phyloP scores from a whole-genome alignment of 2,329 filamentous ascomycete species.

The Sporothrix sp. region DNA sequence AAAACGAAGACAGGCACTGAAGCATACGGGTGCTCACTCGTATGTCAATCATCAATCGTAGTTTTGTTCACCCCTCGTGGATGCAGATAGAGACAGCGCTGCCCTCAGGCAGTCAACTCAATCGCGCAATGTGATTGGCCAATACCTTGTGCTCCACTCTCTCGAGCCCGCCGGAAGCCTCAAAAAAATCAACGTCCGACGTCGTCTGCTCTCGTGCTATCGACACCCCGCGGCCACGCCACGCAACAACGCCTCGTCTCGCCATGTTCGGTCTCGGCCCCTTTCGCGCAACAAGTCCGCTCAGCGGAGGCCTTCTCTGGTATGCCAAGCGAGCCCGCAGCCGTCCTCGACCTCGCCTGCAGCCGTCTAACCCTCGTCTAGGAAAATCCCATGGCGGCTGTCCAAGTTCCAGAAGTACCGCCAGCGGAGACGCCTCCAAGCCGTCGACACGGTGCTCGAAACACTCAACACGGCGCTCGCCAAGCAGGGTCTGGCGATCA shows the following conservation, averaged over 20 bases:
- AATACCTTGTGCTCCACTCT: neutral
- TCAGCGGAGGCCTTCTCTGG: slow-evolving; percentile 78
- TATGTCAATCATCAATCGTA: too few relatives aligned
- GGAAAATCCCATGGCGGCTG: slow-evolving; percentile 96
- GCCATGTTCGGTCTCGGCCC: slow-evolving; percentile 76
- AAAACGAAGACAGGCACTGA: too few relatives aligned
- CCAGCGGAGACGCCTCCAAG: slow-evolving; percentile 70
- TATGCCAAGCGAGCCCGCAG: slow-evolving; percentile 29
- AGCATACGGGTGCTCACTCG: too few relatives aligned
- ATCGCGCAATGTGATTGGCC: neutral
- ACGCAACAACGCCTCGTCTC: slow-evolving; percentile 9
- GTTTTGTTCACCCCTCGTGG: too few relatives aligned
- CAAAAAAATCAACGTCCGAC: slow-evolving; percentile 8
- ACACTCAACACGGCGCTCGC: slow-evolving; percentile 70
- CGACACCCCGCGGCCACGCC: neutral
- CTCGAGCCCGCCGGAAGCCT: neutral
- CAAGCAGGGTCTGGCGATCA: slow-evolving; percentile 60
- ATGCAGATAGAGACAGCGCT: too few relatives aligned
- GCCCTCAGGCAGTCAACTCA: too few relatives aligned
- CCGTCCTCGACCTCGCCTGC: neutral
- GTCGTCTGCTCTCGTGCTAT: neutral
- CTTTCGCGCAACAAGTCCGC: slow-evolving; percentile 67
- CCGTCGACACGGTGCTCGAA: slow-evolving; percentile 79
- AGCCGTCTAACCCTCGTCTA: slow-evolving; percentile 19
- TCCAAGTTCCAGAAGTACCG: slow-evolving; percentile 84